These are phyloP conservation scores for Myriangium duriaei DNA, from an alignment of 2,329 filamentous ascomycete species.

Conservation along the genomic window DNA sequence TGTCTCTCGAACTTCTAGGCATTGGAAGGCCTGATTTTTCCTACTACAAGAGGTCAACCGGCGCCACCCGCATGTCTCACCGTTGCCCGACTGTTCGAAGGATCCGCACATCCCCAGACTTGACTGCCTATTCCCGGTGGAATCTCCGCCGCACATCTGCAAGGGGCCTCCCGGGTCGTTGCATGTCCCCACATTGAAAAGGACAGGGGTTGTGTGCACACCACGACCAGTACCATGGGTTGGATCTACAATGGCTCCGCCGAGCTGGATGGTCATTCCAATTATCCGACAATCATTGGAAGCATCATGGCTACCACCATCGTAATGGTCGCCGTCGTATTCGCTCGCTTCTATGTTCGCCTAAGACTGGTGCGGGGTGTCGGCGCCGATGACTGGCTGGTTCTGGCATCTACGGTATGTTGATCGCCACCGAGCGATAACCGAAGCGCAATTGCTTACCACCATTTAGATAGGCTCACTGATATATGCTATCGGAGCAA, in stretches of 20 bases:
- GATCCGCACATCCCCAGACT: no score
- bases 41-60: no score
- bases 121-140: no score
- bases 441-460: background rate
- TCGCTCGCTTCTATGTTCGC: background rate
- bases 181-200: no score
- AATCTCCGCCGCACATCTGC: no score
- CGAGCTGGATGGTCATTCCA: conserved; percentile 1
- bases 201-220: no score
- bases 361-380: background rate
- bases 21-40: no score
- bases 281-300: background rate
- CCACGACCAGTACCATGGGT: no score
- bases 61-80: no score
- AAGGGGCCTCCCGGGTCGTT: no score
- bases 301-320: background rate
- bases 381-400: conserved; percentile 2
- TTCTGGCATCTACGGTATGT: conserved; percentile 1
- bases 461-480: background rate
- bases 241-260: conserved; percentile 1
- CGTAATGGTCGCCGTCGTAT: background rate
- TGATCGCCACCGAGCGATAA: background rate
- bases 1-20: no score
- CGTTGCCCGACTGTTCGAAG: no score
- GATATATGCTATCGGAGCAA: conserved; percentile 1